Evolutionary conservation across 305 asterid genomes (phyloP).

Genomic region (Fraxinus nigra): DNA sequence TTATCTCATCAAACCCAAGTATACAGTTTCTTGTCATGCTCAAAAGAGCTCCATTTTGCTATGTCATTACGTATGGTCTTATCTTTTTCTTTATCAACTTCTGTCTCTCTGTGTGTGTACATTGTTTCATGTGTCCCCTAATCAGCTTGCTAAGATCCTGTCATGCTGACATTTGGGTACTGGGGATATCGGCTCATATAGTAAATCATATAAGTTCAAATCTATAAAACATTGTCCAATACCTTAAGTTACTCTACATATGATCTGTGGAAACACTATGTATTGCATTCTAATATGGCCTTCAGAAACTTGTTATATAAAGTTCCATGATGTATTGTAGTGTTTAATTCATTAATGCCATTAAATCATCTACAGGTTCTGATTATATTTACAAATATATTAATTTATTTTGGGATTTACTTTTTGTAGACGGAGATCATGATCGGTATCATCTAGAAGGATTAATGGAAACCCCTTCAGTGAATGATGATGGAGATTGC

Average conservation of each 20-base stretch:
- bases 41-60: not conserved
- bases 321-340: not conserved
- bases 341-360: constrained; percentile 6
- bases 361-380: not conserved
- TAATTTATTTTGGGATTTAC: constrained; percentile 14
- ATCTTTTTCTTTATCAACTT: not conserved
- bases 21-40: not conserved
- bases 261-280: not conserved
- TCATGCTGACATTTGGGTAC: not conserved
- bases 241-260: not conserved
- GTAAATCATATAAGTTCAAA: not conserved
- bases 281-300: not conserved
- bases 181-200: not conserved
- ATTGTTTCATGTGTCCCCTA: not conserved
- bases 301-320: not conserved
- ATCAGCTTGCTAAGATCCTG: not conserved
- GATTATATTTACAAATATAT: not conserved
- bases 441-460: constrained; percentile 87
- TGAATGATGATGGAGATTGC: constrained; percentile 90
- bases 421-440: constrained; percentile 67
- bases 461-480: constrained; percentile 95
- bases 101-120: not conserved
- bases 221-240: not conserved
- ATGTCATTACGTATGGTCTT: not conserved
- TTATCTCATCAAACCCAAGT: not conserved